Evolutionary conservation across 1,139 yeast genomes (phyloP).

Genomic region (Taiozyma onychis): DNA sequence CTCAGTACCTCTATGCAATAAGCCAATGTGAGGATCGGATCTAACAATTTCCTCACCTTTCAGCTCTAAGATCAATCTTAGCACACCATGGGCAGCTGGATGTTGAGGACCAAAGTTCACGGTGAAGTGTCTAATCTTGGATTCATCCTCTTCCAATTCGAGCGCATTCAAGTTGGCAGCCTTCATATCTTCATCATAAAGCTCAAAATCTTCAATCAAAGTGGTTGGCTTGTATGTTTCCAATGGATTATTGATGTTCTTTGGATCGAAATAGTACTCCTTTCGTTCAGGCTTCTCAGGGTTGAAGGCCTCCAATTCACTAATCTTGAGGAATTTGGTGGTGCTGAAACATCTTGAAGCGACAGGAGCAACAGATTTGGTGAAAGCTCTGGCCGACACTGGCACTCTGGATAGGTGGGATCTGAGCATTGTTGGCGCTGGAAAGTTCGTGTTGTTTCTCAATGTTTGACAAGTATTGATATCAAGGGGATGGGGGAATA

Average conservation of each 20-base stretch:
- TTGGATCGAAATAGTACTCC: constrained; percentile 8
- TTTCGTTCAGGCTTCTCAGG: constrained; percentile 8
- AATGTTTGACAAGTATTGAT: not conserved
- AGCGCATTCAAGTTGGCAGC: constrained; percentile 9
- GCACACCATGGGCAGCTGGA: constrained; percentile 94
- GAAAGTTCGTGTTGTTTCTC: not conserved
- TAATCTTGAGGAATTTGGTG: constrained; percentile 1
- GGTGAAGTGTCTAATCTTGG: constrained; percentile 79
- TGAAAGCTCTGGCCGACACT: not conserved
- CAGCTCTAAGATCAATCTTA: constrained; percentile 77
- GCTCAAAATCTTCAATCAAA: constrained; percentile 18
- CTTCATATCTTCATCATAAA: constrained; percentile 16
- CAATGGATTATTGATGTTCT: constrained; percentile 27
- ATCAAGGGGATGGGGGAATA: not conserved
- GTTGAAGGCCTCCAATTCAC: constrained; percentile 13
- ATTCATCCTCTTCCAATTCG: constrained; percentile 21
- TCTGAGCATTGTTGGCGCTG: not conserved
- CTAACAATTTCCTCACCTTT: constrained; percentile 87
- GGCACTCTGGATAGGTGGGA: not conserved
- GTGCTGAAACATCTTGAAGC: constrained; percentile 2
- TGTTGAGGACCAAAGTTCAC: constrained; percentile 92
- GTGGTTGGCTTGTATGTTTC: constrained; percentile 29
- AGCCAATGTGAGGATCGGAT: constrained; percentile 85
- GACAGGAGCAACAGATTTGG: not conserved
- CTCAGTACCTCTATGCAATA: constrained; percentile 85